phyloP scores from a whole-genome alignment of 2,329 filamentous ascomycete species.

The Venturia pyrina region DNA sequence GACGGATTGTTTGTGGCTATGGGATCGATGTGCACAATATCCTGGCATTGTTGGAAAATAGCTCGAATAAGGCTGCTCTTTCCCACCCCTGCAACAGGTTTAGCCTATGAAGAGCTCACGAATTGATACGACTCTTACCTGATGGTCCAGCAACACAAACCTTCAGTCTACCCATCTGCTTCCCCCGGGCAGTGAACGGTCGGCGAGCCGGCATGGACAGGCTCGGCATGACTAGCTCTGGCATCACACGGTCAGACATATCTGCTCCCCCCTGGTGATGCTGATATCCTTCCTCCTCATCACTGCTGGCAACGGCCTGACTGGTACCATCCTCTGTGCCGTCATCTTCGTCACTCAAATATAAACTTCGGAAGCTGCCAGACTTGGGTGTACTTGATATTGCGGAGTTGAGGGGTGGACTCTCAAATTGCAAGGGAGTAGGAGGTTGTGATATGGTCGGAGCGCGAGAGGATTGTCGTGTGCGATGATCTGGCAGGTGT shows the following conservation, averaged over 20 bases:
- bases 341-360: slow-evolving; percentile 48
- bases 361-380: slow-evolving; percentile 46
- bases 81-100: slow-evolving; percentile 52
- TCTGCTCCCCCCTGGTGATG: slow-evolving; percentile 27
- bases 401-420: slow-evolving; percentile 37
- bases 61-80: slow-evolving; percentile 86
- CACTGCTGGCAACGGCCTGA: slow-evolving; percentile 40
- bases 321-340: slow-evolving; percentile 43
- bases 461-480: slow-evolving; percentile 4
- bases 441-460: slow-evolving; percentile 28
- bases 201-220: slow-evolving; percentile 80
- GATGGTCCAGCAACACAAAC: slow-evolving; percentile 74
- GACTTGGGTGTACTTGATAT: slow-evolving; percentile 51
- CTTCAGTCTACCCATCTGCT: slow-evolving; percentile 75
- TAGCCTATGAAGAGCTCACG: background rate
- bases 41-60: slow-evolving; percentile 74
- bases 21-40: slow-evolving; percentile 88
- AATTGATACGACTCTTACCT: slow-evolving; percentile 38
- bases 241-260: slow-evolving; percentile 31
- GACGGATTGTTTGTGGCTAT: slow-evolving; percentile 26
- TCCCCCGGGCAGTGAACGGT: slow-evolving; percentile 83
- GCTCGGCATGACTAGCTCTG: slow-evolving; percentile 96
- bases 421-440: slow-evolving; percentile 36
- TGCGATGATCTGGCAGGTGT: background rate
- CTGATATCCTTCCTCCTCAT: slow-evolving; percentile 43